Conservation (phyloP, 805 yeast genomes). For the Candida adriatica region DNA sequence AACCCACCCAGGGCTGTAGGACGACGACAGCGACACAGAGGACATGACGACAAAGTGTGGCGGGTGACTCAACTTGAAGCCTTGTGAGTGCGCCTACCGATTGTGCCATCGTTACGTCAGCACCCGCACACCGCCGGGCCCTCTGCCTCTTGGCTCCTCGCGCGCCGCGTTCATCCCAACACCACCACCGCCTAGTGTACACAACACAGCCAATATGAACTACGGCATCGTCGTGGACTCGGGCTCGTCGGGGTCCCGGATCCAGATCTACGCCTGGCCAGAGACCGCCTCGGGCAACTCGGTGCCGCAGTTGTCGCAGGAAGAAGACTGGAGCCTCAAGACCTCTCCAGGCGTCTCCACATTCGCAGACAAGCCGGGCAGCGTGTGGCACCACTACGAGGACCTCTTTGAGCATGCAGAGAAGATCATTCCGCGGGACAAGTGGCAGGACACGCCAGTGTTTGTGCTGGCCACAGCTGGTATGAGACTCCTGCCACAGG, state of each 20-base stretch:
- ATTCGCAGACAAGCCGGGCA: constrained; percentile 43
- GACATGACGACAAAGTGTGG: too few species aligned
- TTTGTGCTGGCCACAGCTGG: constrained; percentile 96
- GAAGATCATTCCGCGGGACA: constrained; percentile 55
- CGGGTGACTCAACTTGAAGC: too few species aligned
- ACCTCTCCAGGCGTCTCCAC: constrained; percentile 82
- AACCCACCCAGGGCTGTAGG: constrained; percentile 43
- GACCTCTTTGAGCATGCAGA: constrained; percentile 64
- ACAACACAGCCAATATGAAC: constrained; percentile 19
- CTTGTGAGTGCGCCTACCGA: too few species aligned
- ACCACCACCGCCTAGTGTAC: not conserved
- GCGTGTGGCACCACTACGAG: constrained; percentile 70
- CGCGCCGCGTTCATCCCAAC: too few species aligned
- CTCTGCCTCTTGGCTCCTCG: too few species aligned
- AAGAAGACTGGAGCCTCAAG: constrained; percentile 62
- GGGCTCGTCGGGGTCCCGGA: constrained; percentile 91
- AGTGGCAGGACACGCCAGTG: constrained; percentile 67
- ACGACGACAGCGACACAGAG: constrained; percentile 12
- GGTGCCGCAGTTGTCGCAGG: constrained; percentile 63
- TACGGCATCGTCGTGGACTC: constrained; percentile 93
- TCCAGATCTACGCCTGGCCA: constrained; percentile 78
- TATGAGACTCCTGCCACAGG: constrained; percentile 68
- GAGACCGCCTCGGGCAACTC: constrained; percentile 43
- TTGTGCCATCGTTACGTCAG: too few species aligned
- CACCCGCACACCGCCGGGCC: too few species aligned